phyloP scores from a whole-genome alignment of 2,329 filamentous ascomycete species.

The Purpureocillium lavendulum region DNA sequence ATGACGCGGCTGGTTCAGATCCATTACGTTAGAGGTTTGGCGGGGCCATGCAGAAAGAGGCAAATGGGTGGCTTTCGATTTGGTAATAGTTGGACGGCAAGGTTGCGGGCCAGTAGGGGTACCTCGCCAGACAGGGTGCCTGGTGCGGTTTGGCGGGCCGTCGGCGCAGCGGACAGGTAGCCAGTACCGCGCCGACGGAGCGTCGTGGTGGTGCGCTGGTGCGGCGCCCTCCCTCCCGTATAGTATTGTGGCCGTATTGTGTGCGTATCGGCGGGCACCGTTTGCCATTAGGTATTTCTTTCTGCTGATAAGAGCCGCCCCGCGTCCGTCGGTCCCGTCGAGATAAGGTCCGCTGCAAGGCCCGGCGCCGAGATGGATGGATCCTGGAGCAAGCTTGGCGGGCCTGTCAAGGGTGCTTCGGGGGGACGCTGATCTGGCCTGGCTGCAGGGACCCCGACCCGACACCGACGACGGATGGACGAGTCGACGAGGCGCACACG shows the following conservation, averaged over 20 bases:
- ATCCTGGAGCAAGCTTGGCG: too few species aligned
- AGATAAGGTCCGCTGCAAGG: conserved; percentile 3
- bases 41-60: conserved; percentile 18
- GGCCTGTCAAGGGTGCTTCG: too few species aligned
- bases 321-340: not conserved
- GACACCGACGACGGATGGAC: too few species aligned
- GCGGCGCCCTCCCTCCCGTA: too few species aligned
- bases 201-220: too few species aligned
- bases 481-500: too few species aligned
- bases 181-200: not conserved
- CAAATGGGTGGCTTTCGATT: conserved; percentile 30
- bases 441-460: too few species aligned
- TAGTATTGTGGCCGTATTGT: not conserved
- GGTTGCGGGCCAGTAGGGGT: too few species aligned
- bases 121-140: too few species aligned
- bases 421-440: too few species aligned
- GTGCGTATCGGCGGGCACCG: conserved; percentile 7
- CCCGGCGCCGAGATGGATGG: conserved; percentile 3
- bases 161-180: not conserved
- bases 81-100: conserved; percentile 29
- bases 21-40: conserved; percentile 38
- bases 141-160: not conserved
- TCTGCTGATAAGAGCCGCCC: conserved; percentile 17
- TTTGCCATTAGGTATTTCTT: conserved; percentile 31
- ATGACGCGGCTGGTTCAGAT: conserved; percentile 23